These are phyloP conservation scores for Trichoderma virens DNA, from an alignment of 495 filamentous ascomycete species.

Conservation along the genomic window DNA sequence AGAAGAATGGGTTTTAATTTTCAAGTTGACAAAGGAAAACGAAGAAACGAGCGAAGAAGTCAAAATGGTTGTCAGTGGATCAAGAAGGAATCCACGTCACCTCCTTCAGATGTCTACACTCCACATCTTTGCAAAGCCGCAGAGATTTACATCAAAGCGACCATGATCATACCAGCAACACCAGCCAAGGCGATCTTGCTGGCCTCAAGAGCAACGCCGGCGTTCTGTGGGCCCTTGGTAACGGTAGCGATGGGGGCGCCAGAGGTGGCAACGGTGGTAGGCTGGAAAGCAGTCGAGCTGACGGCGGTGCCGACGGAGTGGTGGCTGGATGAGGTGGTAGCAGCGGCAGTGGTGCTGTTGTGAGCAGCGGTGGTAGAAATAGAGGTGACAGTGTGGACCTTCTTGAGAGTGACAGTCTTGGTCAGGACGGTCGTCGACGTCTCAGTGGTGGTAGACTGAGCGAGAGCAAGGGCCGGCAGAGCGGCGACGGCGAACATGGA, in stretches of 20 bases:
- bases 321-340: slow-evolving; percentile 20
- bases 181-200: slow-evolving; percentile 34
- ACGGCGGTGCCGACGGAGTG: slow-evolving; percentile 20
- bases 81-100: not conserved
- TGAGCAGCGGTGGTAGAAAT: slow-evolving; percentile 20
- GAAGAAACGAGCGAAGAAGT: not conserved
- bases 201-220: slow-evolving; percentile 23
- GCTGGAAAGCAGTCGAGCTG: slow-evolving; percentile 15
- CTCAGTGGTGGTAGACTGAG: slow-evolving; percentile 31
- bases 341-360: slow-evolving; percentile 15
- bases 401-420: slow-evolving; percentile 42
- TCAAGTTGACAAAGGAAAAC: not conserved
- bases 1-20: slow-evolving; percentile 4
- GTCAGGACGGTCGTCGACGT: slow-evolving; percentile 46
- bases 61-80: not conserved
- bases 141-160: slow-evolving; percentile 34
- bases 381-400: slow-evolving; percentile 27
- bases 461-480: slow-evolving; percentile 37
- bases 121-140: not conserved
- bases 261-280: slow-evolving; percentile 26
- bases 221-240: slow-evolving; percentile 22
- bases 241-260: slow-evolving; percentile 22
- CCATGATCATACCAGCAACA: slow-evolving; percentile 36
- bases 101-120: not conserved
- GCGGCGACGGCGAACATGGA: slow-evolving; percentile 29